Evolutionary conservation across 805 yeast species (phyloP), one percentile per base, ranked within the genome.

Genomic region (Pichia rugopelliculosa): DNA sequence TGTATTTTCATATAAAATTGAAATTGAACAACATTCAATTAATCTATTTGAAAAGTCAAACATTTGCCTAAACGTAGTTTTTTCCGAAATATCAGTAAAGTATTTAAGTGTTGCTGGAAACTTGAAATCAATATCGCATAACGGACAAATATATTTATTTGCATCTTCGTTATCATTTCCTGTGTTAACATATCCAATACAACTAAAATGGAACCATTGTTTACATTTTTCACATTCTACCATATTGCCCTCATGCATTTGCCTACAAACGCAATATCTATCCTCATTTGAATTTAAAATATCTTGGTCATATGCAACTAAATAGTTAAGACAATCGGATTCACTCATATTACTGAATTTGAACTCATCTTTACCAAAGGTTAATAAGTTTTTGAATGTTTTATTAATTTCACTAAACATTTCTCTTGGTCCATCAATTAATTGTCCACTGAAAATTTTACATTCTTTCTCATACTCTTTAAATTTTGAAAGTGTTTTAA

Each of bases 191-290:
- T 69, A 57, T 44, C 72, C 73, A 39, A 83, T 68, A 61, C 90
- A 84, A 15, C 62, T 64, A 41, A 75, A 72, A 58, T 84, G 90
- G 57, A 77, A 84, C 89, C 89, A 82, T 56, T 82, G 87, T 45
- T 74, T 69, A 60, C 91, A 84, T 17, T 61, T 64, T 52, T 82
- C 89, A 64, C 90, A 84, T 49, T 77, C 84, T 40, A 82, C 76
- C 86, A 82, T 82, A 0, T 76, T 72, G 7, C 85, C 75, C 54
- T 82, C 90, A 46, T 57, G 61, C 22, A 63, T 62, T 42, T 74
- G 75, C 41, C 88, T 71, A 60, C 91, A 84, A 47, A 80, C 65
- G 58, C 90, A 84, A 57, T 77, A 82, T 39, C 53, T 50, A 3
- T 53, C 55, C 3, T 26, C 40, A 22, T 42, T 43, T 18, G 59